Evolutionary conservation across 169 alveolate genomes (phyloP).

Genomic region (Cryptosporidium canis): DNA sequence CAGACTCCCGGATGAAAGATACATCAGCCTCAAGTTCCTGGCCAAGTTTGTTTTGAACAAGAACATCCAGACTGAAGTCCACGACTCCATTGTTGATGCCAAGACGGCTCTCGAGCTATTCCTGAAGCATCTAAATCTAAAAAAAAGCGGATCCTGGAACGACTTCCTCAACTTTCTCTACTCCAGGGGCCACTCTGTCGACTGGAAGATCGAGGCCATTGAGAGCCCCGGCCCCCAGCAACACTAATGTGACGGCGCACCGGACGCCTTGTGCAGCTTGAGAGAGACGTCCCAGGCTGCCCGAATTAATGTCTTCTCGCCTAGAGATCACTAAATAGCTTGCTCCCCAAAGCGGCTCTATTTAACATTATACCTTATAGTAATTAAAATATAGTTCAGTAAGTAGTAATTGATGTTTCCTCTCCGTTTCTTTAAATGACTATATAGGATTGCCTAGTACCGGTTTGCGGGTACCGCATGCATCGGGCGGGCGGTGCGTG

Average conservation of each 20-base stretch:
- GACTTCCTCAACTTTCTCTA: slow-evolving; percentile 21
- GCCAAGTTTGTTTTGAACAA: slow-evolving; percentile 79
- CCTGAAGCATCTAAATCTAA: slow-evolving; percentile 2
- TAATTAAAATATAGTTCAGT: too few relatives aligned
- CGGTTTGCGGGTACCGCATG: too few relatives aligned
- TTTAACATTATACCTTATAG: too few relatives aligned
- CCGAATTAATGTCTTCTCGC: too few relatives aligned
- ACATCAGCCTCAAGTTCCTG: slow-evolving; percentile 81
- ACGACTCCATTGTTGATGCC: slow-evolving; percentile 86
- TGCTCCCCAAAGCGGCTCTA: too few relatives aligned
- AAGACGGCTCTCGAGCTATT: slow-evolving; percentile 80
- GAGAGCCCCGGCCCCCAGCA: neutral
- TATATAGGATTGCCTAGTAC: too few relatives aligned
- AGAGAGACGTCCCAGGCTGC: neutral
- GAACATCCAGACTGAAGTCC: slow-evolving; percentile 79
- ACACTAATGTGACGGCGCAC: neutral
- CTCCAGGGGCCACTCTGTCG: slow-evolving; percentile 46
- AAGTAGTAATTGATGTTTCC: too few relatives aligned
- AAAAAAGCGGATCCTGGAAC: slow-evolving; percentile 23
- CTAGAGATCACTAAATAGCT: too few relatives aligned
- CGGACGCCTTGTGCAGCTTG: neutral
- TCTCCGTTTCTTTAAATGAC: too few relatives aligned
- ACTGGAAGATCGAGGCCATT: slow-evolving; percentile 51
- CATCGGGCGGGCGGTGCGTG: too few relatives aligned
- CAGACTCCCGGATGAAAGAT: slow-evolving; percentile 81